Evolutionary conservation across 768 basidiomycete genomes (phyloP), one percentile per base, ranked within the genome.

Genomic region (Atractiella rhizophila): DNA sequence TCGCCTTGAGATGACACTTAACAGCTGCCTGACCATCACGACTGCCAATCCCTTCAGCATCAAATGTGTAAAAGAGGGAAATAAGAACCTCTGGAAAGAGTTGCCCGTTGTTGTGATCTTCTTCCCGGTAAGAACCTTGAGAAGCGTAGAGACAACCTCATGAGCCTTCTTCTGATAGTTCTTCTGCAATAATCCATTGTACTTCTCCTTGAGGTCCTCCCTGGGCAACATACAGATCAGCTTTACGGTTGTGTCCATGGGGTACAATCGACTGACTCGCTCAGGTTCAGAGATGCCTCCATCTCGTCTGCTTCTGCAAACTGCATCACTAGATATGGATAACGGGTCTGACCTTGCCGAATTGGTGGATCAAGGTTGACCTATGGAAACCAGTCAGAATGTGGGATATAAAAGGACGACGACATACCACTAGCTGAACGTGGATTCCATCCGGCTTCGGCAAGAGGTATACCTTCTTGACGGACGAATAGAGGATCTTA

Each of bases 251-350:
- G 26, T 4, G 2, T 9, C 11, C 5, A 6, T 5, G 28, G 31
- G 35, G 4, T 65, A 37, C 31, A 24, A 33, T 6, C 24, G 9
- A 60, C 79, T 40, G 60, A 86, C 83, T 94, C 83, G 30, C 69
- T 64, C 66, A 96, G 70, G 54, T 88, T 91, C 27, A 96, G 62
- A 56, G 91, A 85, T 5, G 85, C 80, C 20, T 86, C 88, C 46
- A 85, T 82, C 60, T 91, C 85, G 57, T 96, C 91, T 50, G 94
- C 88, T 43, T 79, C 69, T n/a, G 73, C 76, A 60, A 91, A 96
- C 52, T 91, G 86, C 76, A 94, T 86, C 42, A 98, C 88, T 18
- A 98, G 64, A 57, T 91, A 98, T 42, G 88, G 88, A 60, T 98
- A 96, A 32, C 82, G 68, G 1, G 91, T 98, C 56, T 96, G 91